Evolutionary conservation across 106 monocot genomes (phyloP).

Genomic region (Apostasia shenzhenica): DNA sequence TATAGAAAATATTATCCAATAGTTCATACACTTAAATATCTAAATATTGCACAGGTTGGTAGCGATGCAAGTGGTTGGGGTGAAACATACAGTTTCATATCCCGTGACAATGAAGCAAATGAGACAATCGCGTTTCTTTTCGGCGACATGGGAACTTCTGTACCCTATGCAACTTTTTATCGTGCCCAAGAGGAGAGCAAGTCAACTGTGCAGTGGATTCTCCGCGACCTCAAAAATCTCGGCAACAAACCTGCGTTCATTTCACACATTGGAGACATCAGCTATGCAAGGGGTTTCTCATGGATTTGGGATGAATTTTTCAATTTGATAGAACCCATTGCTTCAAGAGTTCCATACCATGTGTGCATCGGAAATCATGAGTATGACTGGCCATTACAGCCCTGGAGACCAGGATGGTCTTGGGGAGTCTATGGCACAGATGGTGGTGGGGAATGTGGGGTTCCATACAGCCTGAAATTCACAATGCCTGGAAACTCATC

Average conservation of each 20-base stretch:
- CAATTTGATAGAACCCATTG: constrained; percentile 87
- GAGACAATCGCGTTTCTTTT: constrained; percentile 83
- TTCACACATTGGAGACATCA: constrained; percentile 99
- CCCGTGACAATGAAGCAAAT: constrained; percentile 56
- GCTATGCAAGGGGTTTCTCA: constrained; percentile 84
- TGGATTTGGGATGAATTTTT: constrained; percentile 99
- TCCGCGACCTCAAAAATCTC: constrained; percentile 69
- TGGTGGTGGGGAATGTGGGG: constrained; percentile 97
- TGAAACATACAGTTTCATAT: constrained; percentile 58
- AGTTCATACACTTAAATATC: too few relatives aligned
- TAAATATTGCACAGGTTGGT: constrained; percentile 49
- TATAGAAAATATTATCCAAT: too few relatives aligned
- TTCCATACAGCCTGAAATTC: constrained; percentile 90
- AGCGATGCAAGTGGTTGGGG: constrained; percentile 84
- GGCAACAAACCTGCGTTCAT: constrained; percentile 74
- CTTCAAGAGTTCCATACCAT: constrained; percentile 74
- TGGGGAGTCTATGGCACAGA: constrained; percentile 55
- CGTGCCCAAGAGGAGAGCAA: constrained; percentile 80
- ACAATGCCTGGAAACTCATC: constrained; percentile 95
- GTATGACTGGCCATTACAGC: constrained; percentile 95
- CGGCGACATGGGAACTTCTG: constrained; percentile 89
- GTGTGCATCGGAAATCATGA: constrained; percentile 96
- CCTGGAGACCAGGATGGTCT: constrained; percentile 88
- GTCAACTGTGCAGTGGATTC: constrained; percentile 82
- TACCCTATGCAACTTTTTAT: constrained; percentile 72